These are phyloP conservation scores for Camellia japonica DNA, from an alignment of 148 eudicot species.

Conservation along the genomic window DNA sequence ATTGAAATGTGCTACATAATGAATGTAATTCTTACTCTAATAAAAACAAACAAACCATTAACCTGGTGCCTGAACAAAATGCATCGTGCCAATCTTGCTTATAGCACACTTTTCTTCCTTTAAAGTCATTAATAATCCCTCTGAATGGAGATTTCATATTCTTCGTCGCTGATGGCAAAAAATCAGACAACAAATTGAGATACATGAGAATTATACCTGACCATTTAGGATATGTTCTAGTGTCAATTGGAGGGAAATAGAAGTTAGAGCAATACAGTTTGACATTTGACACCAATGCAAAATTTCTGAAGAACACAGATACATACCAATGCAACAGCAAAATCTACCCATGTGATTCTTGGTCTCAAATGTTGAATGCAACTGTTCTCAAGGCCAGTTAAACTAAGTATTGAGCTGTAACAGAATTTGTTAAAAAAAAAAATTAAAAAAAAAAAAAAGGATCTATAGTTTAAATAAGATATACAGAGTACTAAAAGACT, in stretches of 20 bases:
- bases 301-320: neutral
- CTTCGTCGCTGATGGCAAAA: neutral
- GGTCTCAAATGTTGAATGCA: neutral
- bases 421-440: neutral
- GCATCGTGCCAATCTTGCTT: conserved; percentile 16
- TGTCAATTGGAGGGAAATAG: neutral
- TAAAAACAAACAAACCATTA: neutral
- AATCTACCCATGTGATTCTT: neutral
- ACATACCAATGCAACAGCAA: neutral
- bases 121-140: conserved; percentile 6
- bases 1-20: too few species aligned
- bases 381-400: neutral
- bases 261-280: neutral
- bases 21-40: too few species aligned
- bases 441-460: too few species aligned
- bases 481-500: neutral
- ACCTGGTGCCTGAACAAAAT: neutral
- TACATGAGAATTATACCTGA: neutral
- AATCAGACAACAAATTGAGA: neutral
- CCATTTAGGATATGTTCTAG: neutral
- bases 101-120: conserved; percentile 13
- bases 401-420: neutral
- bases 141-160: neutral
- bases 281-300: neutral
- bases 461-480: too few species aligned